Evolutionary conservation across 805 yeast species (phyloP).

Genomic region (Hyphopichia homilentoma): DNA sequence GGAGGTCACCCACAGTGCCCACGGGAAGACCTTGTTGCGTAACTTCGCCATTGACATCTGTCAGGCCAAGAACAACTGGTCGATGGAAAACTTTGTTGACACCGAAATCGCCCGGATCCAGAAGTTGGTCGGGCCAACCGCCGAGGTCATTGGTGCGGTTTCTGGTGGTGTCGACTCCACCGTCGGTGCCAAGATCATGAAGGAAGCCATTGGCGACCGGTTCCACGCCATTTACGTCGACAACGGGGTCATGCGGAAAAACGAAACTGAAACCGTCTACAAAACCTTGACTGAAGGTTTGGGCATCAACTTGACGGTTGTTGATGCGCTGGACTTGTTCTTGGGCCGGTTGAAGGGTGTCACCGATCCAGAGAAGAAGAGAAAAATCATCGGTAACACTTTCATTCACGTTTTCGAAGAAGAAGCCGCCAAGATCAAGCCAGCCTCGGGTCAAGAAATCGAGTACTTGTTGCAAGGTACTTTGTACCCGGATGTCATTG

Average conservation of each 20-base stretch:
- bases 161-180: slow-evolving; percentile 99
- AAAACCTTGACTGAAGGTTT: slow-evolving; percentile 87
- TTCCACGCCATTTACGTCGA: slow-evolving; percentile 98
- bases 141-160: slow-evolving; percentile 99
- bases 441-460: slow-evolving; percentile 83
- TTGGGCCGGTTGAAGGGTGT: slow-evolving; percentile 84
- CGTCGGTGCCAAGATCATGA: slow-evolving; percentile 97
- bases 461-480: slow-evolving; percentile 96
- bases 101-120: slow-evolving; percentile 93
- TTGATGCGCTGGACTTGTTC: slow-evolving; percentile 91
- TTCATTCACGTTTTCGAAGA: slow-evolving; percentile 96
- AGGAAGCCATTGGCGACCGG: slow-evolving; percentile 97
- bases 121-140: slow-evolving; percentile 90
- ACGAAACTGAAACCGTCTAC: slow-evolving; percentile 88
- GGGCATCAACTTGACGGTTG: slow-evolving; percentile 91
- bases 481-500: slow-evolving; percentile 96
- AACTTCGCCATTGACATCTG: slow-evolving; percentile 94
- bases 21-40: slow-evolving; percentile 82
- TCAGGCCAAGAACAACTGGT: slow-evolving; percentile 86
- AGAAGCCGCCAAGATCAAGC: slow-evolving; percentile 88
- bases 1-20: slow-evolving; percentile 93
- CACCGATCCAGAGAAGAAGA: slow-evolving; percentile 97
- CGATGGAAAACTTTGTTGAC: slow-evolving; percentile 96
- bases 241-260: slow-evolving; percentile 94
- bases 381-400: slow-evolving; percentile 97